A percentile compares a stretch with the other conserved stretches of the same genome.
Evolutionary conservation across 106 monocot species (phyloP).

Genomic region (Acorus calamus): DNA sequence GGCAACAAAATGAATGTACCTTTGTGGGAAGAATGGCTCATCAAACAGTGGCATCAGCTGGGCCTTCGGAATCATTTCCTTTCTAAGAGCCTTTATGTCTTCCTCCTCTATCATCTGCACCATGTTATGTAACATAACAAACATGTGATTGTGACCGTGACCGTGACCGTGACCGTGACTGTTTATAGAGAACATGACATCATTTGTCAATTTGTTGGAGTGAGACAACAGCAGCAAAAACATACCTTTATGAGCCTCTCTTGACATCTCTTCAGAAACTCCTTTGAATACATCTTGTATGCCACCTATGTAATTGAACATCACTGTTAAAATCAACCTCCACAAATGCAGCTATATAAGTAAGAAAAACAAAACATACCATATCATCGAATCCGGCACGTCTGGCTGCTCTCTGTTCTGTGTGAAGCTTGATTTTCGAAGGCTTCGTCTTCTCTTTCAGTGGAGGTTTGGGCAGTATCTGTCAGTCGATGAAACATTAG

Average conservation of each 20-base stretch:
- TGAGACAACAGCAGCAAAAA: no score
- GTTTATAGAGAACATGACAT: no score
- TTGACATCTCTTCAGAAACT: conserved; percentile 52
- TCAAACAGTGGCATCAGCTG: conserved; percentile 66
- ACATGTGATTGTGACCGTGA: no score
- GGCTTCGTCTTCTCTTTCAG: conserved; percentile 41
- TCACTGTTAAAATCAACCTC: no score
- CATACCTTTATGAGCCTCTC: conserved; percentile 61
- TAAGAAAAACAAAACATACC: conserved; percentile 7
- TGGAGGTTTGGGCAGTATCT: conserved; percentile 20
- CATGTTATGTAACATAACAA: no score
- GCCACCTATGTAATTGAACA: conserved; percentile 27
- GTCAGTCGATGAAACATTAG: conserved; percentile 3
- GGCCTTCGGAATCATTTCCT: conserved; percentile 68
- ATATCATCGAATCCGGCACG: conserved; percentile 58
- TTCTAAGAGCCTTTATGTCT: conserved; percentile 56
- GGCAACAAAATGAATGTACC: conserved; percentile 12
- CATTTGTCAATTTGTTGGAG: no score
- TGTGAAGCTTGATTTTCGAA: conserved; percentile 46
- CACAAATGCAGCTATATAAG: no score
- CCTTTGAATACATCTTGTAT: conserved; percentile 52
- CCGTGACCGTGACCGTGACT: no score
- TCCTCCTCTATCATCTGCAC: conserved; percentile 57
- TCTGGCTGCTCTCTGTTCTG: conserved; percentile 53
- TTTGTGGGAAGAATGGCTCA: conserved; percentile 51